Evolutionary conservation across 805 yeast species (phyloP).

Genomic region (Hermanozyma aechmeae): DNA sequence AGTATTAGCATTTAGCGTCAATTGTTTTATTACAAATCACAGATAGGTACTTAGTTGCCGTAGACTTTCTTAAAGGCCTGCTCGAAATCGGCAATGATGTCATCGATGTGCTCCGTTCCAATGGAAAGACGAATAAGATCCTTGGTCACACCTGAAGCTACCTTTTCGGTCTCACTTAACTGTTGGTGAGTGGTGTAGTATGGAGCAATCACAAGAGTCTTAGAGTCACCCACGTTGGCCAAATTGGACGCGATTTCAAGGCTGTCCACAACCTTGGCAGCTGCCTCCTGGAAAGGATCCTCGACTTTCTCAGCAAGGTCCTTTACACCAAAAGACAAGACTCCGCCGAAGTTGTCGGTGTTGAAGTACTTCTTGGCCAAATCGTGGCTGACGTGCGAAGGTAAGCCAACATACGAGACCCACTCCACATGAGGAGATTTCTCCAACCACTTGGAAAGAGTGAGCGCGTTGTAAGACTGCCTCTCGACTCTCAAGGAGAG

Average conservation of each 20-base stretch:
- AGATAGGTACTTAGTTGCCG: conserved; percentile 3
- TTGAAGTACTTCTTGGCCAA: conserved; percentile 73
- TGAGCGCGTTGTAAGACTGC: conserved; percentile 75
- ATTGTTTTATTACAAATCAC: neutral
- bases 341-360: conserved; percentile 64
- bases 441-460: conserved; percentile 71
- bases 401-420: conserved; percentile 91
- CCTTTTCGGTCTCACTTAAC: conserved; percentile 70
- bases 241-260: conserved; percentile 83
- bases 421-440: conserved; percentile 65
- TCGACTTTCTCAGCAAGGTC: conserved; percentile 34
- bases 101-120: conserved; percentile 15
- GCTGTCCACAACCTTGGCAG: conserved; percentile 76
- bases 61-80: conserved; percentile 69
- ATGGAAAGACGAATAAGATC: conserved; percentile 63
- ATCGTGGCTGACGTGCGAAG: conserved; percentile 68
- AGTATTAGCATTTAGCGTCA: neutral
- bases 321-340: conserved; percentile 83
- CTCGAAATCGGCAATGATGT: conserved; percentile 29
- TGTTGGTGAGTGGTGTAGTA: conserved; percentile 95
- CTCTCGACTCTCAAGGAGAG: conserved; percentile 89
- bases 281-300: conserved; percentile 63
- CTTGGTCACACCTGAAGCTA: conserved; percentile 77
- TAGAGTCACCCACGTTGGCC: conserved; percentile 96
- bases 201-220: conserved; percentile 93